Evolutionary conservation across 768 basidiomycete species (phyloP), one percentile per base, ranked within the genome.

Genomic region (Macrocybe gigantea): DNA sequence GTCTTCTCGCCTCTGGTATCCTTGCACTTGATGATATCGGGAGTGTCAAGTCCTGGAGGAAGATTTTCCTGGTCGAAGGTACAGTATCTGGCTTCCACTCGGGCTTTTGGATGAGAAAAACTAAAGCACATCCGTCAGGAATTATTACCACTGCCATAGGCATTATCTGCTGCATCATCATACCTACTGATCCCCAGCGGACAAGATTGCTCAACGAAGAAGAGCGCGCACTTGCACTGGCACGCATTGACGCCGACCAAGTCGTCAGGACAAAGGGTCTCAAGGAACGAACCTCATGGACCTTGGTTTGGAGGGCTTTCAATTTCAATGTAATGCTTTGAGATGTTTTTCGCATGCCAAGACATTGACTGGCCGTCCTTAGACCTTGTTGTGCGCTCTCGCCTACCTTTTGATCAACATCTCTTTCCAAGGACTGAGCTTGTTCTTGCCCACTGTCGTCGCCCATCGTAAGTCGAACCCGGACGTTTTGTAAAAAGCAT

Each of bases 381-480:
- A 69, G 69, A 70, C 66, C 2, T 45, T 57, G 4, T 48, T 68
- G 1, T 65, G 63, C 48, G 51, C 63, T 0, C 31, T 68, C 5
- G 54, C 61, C 12, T 71, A 58, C 45, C 55, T 64, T 6, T 55
- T 70, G 55, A 59, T 66, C 32, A 73, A 73, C 44, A 71, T 73
- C 10, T 71, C 70, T 1, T 71, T 73, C 57, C 71, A 73, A 59
- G 71, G 71, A 1, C 49, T 73, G n/a, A 68, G 65, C 44, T 56
- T 73, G 8, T 74, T 73, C 58, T 60, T 74, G 54, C 73, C 73
- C 1, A 70, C 71, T 22, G 69, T 74, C 6, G 60, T 74, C 22
- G 59, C 66, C 29, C 64, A 61, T 11, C 63, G 71, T 74, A 49
- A 50, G 71, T 64, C 7, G 14, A 41, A 1, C 11, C 13, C 29